Evolutionary conservation across 2,329 filamentous ascomycete genomes (phyloP).

Genomic region (Neonectria faginata): DNA sequence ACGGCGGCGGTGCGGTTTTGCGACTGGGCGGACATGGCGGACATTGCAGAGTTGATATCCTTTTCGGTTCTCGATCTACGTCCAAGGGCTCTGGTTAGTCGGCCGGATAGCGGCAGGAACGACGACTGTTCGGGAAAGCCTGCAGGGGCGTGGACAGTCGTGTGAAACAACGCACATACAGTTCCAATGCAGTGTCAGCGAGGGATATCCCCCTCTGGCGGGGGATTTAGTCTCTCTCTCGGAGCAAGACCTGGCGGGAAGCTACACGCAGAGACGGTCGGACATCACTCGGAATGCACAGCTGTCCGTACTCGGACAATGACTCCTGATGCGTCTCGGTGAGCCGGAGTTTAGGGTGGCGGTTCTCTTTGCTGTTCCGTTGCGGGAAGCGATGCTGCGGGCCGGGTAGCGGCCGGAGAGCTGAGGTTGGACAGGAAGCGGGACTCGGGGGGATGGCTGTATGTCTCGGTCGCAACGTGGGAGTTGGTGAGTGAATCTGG

Average conservation of each 20-base stretch:
- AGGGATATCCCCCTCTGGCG: constrained; percentile 47
- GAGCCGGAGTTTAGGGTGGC: constrained; percentile 35
- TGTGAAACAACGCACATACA: constrained; percentile 57
- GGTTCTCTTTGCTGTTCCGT: constrained; percentile 34
- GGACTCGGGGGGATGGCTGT: constrained; percentile 39
- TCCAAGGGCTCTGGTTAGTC: constrained; percentile 36
- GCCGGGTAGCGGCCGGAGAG: constrained; percentile 38
- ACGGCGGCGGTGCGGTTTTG: constrained; percentile 69
- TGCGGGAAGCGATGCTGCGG: constrained; percentile 32
- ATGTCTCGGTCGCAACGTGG: constrained; percentile 48
- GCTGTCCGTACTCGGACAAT: constrained; percentile 50
- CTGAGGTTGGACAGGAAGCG: constrained; percentile 41
- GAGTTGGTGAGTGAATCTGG: constrained; percentile 32
- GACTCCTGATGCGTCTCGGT: constrained; percentile 34
- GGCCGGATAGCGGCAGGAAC: constrained; percentile 40
- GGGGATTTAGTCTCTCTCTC: constrained; percentile 40
- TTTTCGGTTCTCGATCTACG: constrained; percentile 43
- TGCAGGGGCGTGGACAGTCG: constrained; percentile 43
- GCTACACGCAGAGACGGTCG: constrained; percentile 50
- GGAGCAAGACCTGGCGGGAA: constrained; percentile 46
- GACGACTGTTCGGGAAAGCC: constrained; percentile 35
- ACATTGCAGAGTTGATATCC: constrained; percentile 65
- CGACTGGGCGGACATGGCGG: constrained; percentile 63
- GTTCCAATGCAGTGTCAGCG: constrained; percentile 50
- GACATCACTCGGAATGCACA: constrained; percentile 54